Evolutionary conservation across 2,329 filamentous ascomycete species (phyloP).

Genomic region (Nigrospora sphaerica): DNA sequence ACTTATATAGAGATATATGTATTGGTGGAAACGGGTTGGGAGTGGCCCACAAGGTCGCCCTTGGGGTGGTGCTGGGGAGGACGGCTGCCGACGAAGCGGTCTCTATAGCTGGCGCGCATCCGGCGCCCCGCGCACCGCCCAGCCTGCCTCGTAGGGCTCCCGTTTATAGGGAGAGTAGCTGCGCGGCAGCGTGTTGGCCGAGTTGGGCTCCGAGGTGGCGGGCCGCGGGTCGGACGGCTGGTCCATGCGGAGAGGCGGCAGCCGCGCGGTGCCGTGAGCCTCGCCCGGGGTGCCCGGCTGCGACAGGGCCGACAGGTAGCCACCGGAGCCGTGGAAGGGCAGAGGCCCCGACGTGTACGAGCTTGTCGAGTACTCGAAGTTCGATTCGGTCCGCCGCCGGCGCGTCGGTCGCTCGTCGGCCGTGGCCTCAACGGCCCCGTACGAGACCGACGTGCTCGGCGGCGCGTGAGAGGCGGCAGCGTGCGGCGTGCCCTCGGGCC

Average conservation of each 20-base stretch:
- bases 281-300: conserved; percentile 22
- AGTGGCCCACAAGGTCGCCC: too few relatives aligned
- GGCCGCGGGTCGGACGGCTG: conserved; percentile 16
- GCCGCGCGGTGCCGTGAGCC: conserved; percentile 27
- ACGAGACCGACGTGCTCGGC: conserved; percentile 16
- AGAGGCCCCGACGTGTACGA: conserved; percentile 19
- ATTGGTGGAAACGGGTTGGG: too few relatives aligned
- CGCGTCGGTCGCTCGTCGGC: conserved; percentile 38
- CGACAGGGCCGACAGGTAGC: conserved; percentile 24
- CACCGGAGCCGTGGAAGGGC: conserved; percentile 25
- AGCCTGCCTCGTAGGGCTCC: conserved; percentile 29
- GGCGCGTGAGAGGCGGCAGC: conserved; percentile 14
- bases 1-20: too few relatives aligned
- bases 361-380: conserved; percentile 31
- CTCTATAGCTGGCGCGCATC: too few relatives aligned
- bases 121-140: conserved; percentile 20
- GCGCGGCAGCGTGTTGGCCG: conserved; percentile 14
- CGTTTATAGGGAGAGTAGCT: conserved; percentile 20
- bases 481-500: neutral
- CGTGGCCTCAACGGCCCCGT: conserved; percentile 32
- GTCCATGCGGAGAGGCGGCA: conserved; percentile 44
- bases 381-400: conserved; percentile 40
- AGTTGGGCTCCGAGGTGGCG: conserved; percentile 11
- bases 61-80: too few relatives aligned
- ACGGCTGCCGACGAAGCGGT: too few relatives aligned